Conservation (phyloP, 805 yeast species). For the Candida broadrunensis region DNA sequence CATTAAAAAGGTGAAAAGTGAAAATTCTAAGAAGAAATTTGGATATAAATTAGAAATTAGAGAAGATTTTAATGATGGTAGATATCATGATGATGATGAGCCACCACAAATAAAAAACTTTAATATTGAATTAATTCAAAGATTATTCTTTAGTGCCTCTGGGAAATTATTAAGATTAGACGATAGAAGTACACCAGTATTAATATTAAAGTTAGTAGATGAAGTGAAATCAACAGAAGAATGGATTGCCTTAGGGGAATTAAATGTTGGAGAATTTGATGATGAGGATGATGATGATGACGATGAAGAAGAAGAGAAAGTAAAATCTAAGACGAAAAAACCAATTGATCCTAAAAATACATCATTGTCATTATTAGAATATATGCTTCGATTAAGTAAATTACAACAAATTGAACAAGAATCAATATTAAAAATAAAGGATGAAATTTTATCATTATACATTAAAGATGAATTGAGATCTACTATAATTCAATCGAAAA, state of each 20-base stretch:
- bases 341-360: conserved; percentile 10
- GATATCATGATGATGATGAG: conserved; percentile 64
- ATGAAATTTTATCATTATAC: conserved; percentile 62
- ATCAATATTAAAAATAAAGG: conserved; percentile 53
- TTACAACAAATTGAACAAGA: conserved; percentile 59
- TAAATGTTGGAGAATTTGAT: conserved; percentile 14
- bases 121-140: conserved; percentile 41
- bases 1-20: conserved; percentile 23
- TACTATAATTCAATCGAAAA: not conserved
- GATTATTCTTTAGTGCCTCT: conserved; percentile 67
- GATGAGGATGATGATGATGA: conserved; percentile 23
- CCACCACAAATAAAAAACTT: conserved; percentile 30
- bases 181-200: conserved; percentile 61
- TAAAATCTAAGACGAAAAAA: conserved; percentile 2
- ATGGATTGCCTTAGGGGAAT: conserved; percentile 54
- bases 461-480: conserved; percentile 50
- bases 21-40: conserved; percentile 19
- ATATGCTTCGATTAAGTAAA: conserved; percentile 55
- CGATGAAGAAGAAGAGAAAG: conserved; percentile 12
- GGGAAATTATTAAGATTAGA: conserved; percentile 63
- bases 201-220: conserved; percentile 50
- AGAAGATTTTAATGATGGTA: conserved; percentile 65
- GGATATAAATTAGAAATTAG: conserved; percentile 44
- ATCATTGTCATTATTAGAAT: conserved; percentile 62
- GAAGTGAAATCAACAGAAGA: conserved; percentile 18